Conservation (phyloP, 768 basidiomycete species). For the Lanmaoa rubissima region DNA sequence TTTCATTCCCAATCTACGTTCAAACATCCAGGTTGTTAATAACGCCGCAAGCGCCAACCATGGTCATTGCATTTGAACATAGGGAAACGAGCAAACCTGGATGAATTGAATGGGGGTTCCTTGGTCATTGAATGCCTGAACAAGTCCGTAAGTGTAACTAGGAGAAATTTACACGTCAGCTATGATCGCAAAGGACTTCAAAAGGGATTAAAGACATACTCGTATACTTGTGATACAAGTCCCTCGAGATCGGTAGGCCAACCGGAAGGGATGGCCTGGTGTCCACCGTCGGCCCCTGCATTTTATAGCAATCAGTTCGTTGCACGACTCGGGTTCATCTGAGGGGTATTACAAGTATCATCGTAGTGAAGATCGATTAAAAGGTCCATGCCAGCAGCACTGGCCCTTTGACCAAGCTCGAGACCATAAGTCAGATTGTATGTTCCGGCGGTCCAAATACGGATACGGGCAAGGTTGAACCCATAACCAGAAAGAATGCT, state of each 20-base stretch:
- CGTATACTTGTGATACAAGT: conserved; percentile 4
- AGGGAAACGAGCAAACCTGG: conserved; percentile 2
- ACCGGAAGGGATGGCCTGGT: conserved; percentile 10
- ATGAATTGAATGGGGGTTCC: conserved; percentile 9
- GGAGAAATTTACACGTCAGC: neutral
- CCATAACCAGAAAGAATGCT: conserved; percentile 7
- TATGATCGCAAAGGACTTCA: neutral
- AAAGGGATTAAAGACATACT: neutral
- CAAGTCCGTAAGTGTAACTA: conserved; percentile 10
- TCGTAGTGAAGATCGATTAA: conserved; percentile 12
- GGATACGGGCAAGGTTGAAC: conserved; percentile 15
- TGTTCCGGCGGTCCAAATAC: conserved; percentile 11
- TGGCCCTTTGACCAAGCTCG: conserved; percentile 10
- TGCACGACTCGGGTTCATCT: neutral
- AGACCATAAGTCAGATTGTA: conserved; percentile 13
- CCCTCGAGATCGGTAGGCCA: conserved; percentile 16
- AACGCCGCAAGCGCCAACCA: neutral
- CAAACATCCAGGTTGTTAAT: neutral
- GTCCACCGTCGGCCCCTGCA: conserved; percentile 7
- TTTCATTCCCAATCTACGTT: conserved; percentile 15
- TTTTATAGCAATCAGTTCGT: neutral
- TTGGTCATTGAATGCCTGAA: conserved; percentile 7
- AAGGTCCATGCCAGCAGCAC: conserved; percentile 10
- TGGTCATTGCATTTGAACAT: neutral
- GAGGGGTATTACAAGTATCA: conserved; percentile 9